Conservation (phyloP, 139 green algal species). For the Diplosphaera chodatii region DNA sequence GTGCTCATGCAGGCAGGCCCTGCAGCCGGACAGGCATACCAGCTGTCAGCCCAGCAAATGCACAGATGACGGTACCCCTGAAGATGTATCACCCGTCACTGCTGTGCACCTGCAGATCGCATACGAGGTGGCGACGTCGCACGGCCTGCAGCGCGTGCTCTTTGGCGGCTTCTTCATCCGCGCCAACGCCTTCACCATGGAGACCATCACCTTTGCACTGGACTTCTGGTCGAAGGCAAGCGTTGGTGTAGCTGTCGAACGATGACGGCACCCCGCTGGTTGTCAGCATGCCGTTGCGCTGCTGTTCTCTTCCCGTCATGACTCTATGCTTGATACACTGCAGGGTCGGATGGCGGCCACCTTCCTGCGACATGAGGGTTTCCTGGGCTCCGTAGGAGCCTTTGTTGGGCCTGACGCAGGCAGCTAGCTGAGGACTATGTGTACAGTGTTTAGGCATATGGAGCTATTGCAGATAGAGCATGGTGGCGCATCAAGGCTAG, state of each 20-base stretch:
- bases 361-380: conserved; percentile 97
- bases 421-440: too few relatives aligned
- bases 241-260: not conserved
- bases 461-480: too few relatives aligned
- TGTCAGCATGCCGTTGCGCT: too few relatives aligned
- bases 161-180: conserved; percentile 97
- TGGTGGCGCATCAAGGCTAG: too few relatives aligned
- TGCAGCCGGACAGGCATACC: too few relatives aligned
- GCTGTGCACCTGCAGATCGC: conserved; percentile 20
- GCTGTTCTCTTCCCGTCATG: too few relatives aligned
- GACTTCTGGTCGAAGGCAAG: conserved; percentile 90
- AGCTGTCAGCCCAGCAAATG: too few relatives aligned
- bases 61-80: too few relatives aligned
- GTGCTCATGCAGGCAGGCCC: too few relatives aligned
- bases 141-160: conserved; percentile 85
- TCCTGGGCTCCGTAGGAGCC: conserved; percentile 90
- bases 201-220: conserved; percentile 97
- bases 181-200: conserved; percentile 98
- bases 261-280: not conserved
- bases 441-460: too few relatives aligned
- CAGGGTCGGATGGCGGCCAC: conserved; percentile 91
- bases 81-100: too few relatives aligned
- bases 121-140: conserved; percentile 81
- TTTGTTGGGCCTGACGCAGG: conserved; percentile 40
- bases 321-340: not conserved